Percentiles rank a stretch among this genome's conserved stretches.
These are phyloP conservation scores for Harringtonia aguacate DNA, from an alignment of 2,329 filamentous ascomycete species.

Conservation along the genomic window DNA sequence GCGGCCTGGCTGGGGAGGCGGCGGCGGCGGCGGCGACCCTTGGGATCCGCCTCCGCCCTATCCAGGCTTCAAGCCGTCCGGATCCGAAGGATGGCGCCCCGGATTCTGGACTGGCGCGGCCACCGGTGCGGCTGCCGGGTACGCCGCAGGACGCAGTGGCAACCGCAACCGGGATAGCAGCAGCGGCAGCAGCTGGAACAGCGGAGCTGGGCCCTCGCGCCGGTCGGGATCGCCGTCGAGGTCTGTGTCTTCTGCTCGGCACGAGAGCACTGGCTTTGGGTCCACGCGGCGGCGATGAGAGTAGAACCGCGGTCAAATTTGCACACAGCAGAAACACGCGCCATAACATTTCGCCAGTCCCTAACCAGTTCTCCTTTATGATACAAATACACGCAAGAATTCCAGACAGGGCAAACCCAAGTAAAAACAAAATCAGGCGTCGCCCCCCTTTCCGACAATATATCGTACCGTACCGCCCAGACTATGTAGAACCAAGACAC, in stretches of 20 bases:
- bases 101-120: slow-evolving; percentile 66
- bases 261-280: slow-evolving; percentile 64
- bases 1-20: slow-evolving; percentile 24
- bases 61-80: slow-evolving; percentile 26
- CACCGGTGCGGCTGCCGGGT: slow-evolving; percentile 58
- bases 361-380: not conserved
- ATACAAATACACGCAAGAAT: not conserved
- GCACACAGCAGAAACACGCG: not conserved
- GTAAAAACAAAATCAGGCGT: not conserved
- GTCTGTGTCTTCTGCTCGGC: slow-evolving; percentile 32
- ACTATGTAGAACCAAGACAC: not conserved
- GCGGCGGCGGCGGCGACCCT: slow-evolving; percentile 22
- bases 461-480: slow-evolving; percentile 4
- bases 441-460: not conserved
- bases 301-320: too few species aligned
- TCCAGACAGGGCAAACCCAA: too few species aligned
- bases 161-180: slow-evolving; percentile 17
- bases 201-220: slow-evolving; percentile 20
- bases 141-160: slow-evolving; percentile 40
- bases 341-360: not conserved
- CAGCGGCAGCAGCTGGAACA: slow-evolving; percentile 20
- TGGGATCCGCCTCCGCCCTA: slow-evolving; percentile 44
- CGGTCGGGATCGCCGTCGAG: slow-evolving; percentile 23
- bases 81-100: slow-evolving; percentile 47
- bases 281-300: slow-evolving; percentile 49